phyloP scores from a whole-genome alignment of 352 stramenopile genomes.

The Blastocystis sp. region DNA sequence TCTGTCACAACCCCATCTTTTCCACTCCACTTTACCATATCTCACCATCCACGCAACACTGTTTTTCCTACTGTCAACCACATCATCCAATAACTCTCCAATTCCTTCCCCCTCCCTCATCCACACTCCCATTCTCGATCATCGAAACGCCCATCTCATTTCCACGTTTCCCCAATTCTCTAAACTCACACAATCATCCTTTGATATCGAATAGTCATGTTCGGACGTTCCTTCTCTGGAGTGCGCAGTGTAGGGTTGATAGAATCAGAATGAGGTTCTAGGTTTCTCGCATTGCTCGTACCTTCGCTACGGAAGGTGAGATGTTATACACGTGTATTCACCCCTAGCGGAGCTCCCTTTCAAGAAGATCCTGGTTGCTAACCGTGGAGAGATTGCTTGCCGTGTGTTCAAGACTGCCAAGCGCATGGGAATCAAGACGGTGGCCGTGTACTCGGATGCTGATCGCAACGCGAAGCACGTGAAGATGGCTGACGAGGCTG shows the following conservation, averaged over 20 bases:
- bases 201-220: no score
- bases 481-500: conserved; percentile 66
- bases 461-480: conserved; percentile 75
- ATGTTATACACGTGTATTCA: background rate
- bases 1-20: no score
- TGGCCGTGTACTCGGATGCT: conserved; percentile 81
- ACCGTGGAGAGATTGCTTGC: conserved; percentile 81
- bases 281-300: background rate
- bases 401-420: conserved; percentile 79
- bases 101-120: background rate
- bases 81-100: no score
- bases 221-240: conserved; percentile 38
- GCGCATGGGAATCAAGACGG: conserved; percentile 78
- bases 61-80: no score
- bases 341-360: conserved; percentile 60
- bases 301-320: background rate
- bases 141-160: no score
- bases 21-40: no score
- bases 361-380: conserved; percentile 80
- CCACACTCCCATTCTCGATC: no score
- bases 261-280: background rate
- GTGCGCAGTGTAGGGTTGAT: background rate
- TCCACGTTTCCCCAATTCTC: no score
- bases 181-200: no score
- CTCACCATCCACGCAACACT: no score